These are phyloP conservation scores for Starmerella sp. DNA, from an alignment of 805 yeast species.

Conservation along the genomic window DNA sequence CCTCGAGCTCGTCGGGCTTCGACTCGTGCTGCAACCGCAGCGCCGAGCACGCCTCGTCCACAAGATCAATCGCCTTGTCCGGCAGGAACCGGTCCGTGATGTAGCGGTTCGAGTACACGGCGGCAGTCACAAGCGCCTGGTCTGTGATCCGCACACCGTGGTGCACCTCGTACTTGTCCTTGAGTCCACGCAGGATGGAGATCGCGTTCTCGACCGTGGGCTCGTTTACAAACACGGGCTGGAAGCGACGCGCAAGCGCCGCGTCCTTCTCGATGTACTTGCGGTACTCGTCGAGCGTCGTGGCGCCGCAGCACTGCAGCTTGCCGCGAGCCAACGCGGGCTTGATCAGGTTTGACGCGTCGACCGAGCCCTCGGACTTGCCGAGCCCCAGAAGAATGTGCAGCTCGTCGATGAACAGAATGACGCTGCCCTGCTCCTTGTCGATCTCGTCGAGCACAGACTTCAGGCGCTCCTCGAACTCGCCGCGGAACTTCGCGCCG, in stretches of 20 bases:
- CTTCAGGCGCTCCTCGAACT: conserved; percentile 92
- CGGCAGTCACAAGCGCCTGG: conserved; percentile 87
- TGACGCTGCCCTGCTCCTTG: conserved; percentile 71
- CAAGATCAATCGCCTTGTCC: conserved; percentile 92
- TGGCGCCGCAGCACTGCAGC: conserved; percentile 90
- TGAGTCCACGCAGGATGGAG: conserved; percentile 81
- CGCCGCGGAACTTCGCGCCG: conserved; percentile 94
- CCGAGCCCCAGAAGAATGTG: conserved; percentile 99
- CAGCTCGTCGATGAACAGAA: conserved; percentile 91
- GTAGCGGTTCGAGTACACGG: conserved; percentile 77
- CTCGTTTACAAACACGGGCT: conserved; percentile 73
- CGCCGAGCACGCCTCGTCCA: conserved; percentile 96
- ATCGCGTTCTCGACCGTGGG: conserved; percentile 88
- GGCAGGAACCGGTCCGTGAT: conserved; percentile 86
- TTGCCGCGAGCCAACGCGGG: conserved; percentile 91
- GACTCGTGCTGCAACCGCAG: conserved; percentile 91
- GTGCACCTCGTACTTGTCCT: conserved; percentile 90
- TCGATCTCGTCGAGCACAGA: conserved; percentile 92
- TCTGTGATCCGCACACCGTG: conserved; percentile 95
- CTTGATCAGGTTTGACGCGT: conserved; percentile 84
- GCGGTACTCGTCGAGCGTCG: conserved; percentile 85
- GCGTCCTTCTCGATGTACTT: conserved; percentile 94
- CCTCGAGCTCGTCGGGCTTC: conserved; percentile 88
- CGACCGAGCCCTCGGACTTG: conserved; percentile 90
- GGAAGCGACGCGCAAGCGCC: conserved; percentile 88